These are phyloP conservation scores for Epichloe coenophiala DNA, from an alignment of 2,329 filamentous ascomycete species.

Conservation along the genomic window DNA sequence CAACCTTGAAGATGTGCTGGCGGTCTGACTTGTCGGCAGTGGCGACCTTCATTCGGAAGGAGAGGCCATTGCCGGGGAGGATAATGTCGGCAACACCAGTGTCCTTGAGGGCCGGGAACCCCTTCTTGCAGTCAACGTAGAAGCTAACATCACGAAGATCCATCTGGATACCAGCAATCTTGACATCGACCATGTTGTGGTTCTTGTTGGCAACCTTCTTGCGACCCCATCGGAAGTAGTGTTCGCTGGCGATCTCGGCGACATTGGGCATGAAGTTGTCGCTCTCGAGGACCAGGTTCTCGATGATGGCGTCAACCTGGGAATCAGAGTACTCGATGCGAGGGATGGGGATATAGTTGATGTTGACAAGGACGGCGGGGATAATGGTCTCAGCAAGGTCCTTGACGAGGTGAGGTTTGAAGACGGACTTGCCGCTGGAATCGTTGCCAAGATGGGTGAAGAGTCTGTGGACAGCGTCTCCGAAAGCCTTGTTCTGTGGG, in stretches of 20 bases:
- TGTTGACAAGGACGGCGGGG: constrained; percentile 66
- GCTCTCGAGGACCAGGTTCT: constrained; percentile 90
- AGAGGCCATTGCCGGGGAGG: constrained; percentile 75
- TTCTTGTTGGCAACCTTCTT: constrained; percentile 73
- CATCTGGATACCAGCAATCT: constrained; percentile 82
- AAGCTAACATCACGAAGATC: constrained; percentile 85
- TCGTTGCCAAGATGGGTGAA: constrained; percentile 84
- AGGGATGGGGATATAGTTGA: constrained; percentile 83
- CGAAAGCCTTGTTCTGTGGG: constrained; percentile 72
- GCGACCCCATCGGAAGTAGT: constrained; percentile 90
- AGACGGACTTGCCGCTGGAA: constrained; percentile 65
- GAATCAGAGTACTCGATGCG: constrained; percentile 85
- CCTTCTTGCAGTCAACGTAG: constrained; percentile 89
- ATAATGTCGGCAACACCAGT: constrained; percentile 80
- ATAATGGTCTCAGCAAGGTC: constrained; percentile 80
- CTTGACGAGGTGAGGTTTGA: constrained; percentile 88
- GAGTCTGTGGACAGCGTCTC: constrained; percentile 61
- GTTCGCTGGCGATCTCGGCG: constrained; percentile 76
- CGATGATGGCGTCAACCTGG: constrained; percentile 74
- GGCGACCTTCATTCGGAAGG: constrained; percentile 82
- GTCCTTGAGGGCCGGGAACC: constrained; percentile 80
- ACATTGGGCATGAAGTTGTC: constrained; percentile 95
- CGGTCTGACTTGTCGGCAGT: constrained; percentile 62
- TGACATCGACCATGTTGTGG: constrained; percentile 70
- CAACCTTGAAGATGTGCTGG: constrained; percentile 86